These are phyloP conservation scores for Penicillium freii DNA, from an alignment of 2,329 filamentous ascomycete genomes.

Conservation along the genomic window DNA sequence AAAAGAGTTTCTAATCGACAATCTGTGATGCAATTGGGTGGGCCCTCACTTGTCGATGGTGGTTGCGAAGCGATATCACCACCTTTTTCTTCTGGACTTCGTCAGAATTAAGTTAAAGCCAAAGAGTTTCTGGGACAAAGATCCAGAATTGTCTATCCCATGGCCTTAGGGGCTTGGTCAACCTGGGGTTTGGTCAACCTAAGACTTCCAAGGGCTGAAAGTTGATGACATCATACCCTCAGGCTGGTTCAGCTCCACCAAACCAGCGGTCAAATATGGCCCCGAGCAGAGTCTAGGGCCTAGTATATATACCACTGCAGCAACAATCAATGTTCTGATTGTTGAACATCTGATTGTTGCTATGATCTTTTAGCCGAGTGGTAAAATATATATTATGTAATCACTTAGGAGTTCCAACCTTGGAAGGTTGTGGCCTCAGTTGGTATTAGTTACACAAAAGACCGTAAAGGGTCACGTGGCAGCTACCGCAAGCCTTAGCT, in stretches of 20 bases:
- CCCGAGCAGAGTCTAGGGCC: no score
- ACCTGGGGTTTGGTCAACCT: not conserved
- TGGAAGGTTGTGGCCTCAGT: no score
- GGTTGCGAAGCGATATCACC: not conserved
- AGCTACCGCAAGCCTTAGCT: not conserved
- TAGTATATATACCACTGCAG: no score
- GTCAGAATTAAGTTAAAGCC: no score
- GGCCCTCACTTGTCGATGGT: not conserved
- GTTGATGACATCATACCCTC: not conserved
- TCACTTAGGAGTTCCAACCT: no score
- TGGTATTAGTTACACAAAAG: no score
- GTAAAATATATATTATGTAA: no score
- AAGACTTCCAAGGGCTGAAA: not conserved
- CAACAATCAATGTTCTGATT: no score
- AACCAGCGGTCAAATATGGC: not conserved
- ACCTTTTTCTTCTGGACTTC: not conserved
- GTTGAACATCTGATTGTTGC: no score
- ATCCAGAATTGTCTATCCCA: not conserved
- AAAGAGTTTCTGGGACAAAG: not conserved
- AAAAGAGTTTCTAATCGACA: not conserved
- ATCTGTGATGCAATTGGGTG: constrained; percentile 9
- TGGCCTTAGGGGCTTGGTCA: not conserved
- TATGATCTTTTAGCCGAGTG: no score
- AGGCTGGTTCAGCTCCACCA: not conserved
- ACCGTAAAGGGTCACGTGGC: not conserved